A percentile compares a stretch with the other conserved stretches of the same genome.
Conservation (phyloP, 352 stramenopile genomes). For the Phytophthora melonis region DNA sequence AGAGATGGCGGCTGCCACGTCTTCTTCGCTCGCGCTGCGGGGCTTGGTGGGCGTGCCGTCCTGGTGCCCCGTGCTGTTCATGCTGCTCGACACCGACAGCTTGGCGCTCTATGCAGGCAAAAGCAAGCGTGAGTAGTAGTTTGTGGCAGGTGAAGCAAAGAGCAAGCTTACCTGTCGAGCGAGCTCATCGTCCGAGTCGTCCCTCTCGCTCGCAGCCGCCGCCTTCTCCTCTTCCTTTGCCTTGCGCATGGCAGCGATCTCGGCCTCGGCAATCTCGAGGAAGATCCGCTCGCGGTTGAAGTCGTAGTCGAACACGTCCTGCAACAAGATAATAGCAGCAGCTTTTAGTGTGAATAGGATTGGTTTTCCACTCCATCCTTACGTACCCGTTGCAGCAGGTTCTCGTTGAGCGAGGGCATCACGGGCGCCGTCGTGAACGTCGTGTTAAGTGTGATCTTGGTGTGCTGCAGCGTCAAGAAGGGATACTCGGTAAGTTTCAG, state of each 20-base stretch:
- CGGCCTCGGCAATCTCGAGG: constrained; percentile 68
- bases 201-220: constrained; percentile 28
- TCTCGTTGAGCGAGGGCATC: constrained; percentile 60
- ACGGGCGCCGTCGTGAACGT: constrained; percentile 52
- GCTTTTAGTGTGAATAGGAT: background rate
- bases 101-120: constrained; percentile 37
- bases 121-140: constrained; percentile 1
- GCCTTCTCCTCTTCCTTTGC: constrained; percentile 40
- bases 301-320: constrained; percentile 83
- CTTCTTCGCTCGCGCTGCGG: constrained; percentile 60
- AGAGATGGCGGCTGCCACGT: constrained; percentile 71
- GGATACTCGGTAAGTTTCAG: background rate
- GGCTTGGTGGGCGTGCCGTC: constrained; percentile 36
- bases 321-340: background rate
- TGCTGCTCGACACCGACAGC: constrained; percentile 54
- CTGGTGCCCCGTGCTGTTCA: constrained; percentile 29
- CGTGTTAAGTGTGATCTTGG: constrained; percentile 63
- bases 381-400: constrained; percentile 64
- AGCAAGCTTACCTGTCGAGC: constrained; percentile 44
- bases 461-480: constrained; percentile 44
- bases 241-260: constrained; percentile 63
- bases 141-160: background rate
- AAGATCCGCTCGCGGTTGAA: constrained; percentile 77
- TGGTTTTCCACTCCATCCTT: background rate
- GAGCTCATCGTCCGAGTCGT: constrained; percentile 52